phyloP scores from a whole-genome alignment of 495 filamentous ascomycete species.

The Beverwykella pulmonaria region DNA sequence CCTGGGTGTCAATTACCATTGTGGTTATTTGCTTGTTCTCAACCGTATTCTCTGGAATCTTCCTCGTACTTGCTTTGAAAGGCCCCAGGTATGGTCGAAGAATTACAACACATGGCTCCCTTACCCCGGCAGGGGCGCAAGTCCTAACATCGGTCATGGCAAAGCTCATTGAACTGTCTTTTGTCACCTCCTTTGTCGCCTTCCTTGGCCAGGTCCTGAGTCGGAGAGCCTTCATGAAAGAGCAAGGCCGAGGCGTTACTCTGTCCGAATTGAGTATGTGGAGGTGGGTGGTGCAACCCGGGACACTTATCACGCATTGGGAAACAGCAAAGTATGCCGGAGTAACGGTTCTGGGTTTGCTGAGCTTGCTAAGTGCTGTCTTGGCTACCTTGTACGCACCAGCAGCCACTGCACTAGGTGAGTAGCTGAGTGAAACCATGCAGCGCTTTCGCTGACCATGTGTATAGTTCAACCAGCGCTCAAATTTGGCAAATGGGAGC shows the following conservation, averaged over 20 bases:
- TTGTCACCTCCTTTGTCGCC: conserved; percentile 75
- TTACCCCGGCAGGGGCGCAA: conserved; percentile 61
- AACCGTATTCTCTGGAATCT: conserved; percentile 66
- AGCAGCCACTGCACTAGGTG: conserved; percentile 67
- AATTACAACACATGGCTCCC: conserved; percentile 52
- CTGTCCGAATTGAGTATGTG: conserved; percentile 65
- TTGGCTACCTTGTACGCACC: conserved; percentile 72
- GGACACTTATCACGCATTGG: conserved; percentile 68
- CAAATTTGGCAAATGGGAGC: conserved; percentile 53
- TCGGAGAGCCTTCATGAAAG: conserved; percentile 59
- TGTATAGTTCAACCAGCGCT: conserved; percentile 63
- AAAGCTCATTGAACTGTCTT: conserved; percentile 74
- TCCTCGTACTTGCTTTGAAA: conserved; percentile 59
- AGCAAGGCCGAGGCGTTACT: conserved; percentile 61
- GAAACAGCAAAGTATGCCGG: conserved; percentile 63
- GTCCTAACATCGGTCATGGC: conserved; percentile 65
- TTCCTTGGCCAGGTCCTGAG: conserved; percentile 73
- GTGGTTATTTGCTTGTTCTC: conserved; percentile 66
- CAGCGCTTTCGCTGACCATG: not conserved
- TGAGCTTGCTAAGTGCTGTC: conserved; percentile 62
- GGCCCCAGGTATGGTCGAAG: conserved; percentile 62
- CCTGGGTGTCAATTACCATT: conserved; percentile 62
- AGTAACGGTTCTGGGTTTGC: conserved; percentile 58
- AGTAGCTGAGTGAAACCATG: not conserved
- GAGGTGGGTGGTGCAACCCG: conserved; percentile 63